These are phyloP conservation scores for Talaromyces albobiverticillius DNA, from an alignment of 2,329 filamentous ascomycete genomes.

Conservation along the genomic window DNA sequence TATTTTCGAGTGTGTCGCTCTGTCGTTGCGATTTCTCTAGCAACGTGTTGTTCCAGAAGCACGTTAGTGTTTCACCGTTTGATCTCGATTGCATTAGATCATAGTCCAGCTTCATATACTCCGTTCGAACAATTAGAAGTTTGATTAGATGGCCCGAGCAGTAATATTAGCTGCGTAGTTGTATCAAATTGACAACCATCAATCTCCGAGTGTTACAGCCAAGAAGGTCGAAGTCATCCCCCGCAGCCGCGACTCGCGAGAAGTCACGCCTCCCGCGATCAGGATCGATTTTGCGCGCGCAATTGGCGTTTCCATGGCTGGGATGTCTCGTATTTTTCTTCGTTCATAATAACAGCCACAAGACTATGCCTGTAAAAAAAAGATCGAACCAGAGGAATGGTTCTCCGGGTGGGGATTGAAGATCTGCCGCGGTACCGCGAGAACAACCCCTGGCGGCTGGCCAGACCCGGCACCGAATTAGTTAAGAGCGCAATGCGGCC, in stretches of 20 bases:
- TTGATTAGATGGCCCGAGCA: neutral
- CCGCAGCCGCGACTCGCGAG: no score
- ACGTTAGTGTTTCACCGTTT: neutral
- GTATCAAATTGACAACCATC: neutral
- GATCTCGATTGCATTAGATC: neutral
- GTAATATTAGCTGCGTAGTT: neutral
- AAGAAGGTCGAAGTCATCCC: neutral
- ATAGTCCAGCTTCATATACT: neutral
- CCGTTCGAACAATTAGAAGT: neutral
- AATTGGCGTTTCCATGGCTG: neutral
- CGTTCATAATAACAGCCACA: no score
- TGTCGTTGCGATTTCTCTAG: no score
- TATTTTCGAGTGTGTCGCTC: neutral
- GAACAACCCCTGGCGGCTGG: slow-evolving; percentile 7
- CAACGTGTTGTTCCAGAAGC: no score
- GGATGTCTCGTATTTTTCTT: no score
- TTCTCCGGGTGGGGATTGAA: slow-evolving; percentile 1
- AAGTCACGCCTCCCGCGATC: no score
- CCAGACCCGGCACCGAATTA: neutral
- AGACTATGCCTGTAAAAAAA: no score
- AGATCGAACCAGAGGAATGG: slow-evolving; percentile 3
- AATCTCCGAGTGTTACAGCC: neutral
- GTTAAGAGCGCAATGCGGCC: no score
- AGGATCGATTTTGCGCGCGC: neutral
- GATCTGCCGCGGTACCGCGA: slow-evolving; percentile 11